Conservation (phyloP, 148 eudicot genomes). For the Rhododendron simsii region DNA sequence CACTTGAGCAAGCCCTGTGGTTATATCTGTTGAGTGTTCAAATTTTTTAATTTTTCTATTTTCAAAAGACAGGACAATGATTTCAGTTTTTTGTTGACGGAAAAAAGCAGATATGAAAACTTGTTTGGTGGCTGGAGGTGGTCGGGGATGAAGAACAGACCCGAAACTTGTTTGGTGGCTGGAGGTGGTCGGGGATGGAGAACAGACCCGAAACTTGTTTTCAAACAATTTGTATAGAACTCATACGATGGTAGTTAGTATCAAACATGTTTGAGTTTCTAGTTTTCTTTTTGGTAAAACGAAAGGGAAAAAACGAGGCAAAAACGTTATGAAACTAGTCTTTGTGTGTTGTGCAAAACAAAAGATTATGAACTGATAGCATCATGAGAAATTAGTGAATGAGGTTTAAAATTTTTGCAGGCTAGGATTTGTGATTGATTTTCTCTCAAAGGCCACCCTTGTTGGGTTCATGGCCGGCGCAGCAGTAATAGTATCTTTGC, state of each 20-base stretch:
- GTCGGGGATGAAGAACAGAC: background rate
- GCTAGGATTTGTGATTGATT: constrained; percentile 90
- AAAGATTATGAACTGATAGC: background rate
- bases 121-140: background rate
- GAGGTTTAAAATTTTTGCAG: constrained; percentile 29
- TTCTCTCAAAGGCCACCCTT: constrained; percentile 87
- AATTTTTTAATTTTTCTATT: no score
- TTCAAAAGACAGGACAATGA: background rate
- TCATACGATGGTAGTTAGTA: no score
- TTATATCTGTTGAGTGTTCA: no score
- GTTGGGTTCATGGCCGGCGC: constrained; percentile 97
- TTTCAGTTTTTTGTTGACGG: background rate
- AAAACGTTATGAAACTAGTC: background rate
- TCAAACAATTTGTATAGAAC: background rate
- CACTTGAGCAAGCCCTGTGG: no score
- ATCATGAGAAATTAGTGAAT: background rate
- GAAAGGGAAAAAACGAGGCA: background rate
- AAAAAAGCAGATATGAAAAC: background rate
- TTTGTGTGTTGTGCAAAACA: background rate
- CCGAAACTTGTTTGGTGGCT: background rate
- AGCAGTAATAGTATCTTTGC: constrained; percentile 82
- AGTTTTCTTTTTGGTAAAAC: background rate
- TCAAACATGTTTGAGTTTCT: background rate
- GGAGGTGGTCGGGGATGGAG: background rate
- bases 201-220: background rate